These are phyloP conservation scores for Euphorbia pulcherrima DNA, from an alignment of 345 rosid species.

Conservation along the genomic window DNA sequence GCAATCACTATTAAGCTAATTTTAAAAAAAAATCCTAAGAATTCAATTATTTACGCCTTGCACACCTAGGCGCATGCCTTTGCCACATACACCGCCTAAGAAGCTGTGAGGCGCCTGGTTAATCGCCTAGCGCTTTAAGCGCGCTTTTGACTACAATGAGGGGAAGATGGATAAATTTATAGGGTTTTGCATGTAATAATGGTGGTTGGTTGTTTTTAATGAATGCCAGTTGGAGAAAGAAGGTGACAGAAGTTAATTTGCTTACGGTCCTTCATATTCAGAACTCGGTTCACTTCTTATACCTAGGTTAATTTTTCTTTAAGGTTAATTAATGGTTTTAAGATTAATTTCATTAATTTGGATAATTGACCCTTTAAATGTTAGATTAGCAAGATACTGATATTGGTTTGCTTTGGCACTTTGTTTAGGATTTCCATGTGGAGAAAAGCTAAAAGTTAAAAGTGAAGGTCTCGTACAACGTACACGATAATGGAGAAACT, in stretches of 20 bases:
- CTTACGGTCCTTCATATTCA: background rate
- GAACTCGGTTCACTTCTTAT: background rate
- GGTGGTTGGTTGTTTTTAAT: constrained; percentile 33
- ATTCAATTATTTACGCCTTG: no score
- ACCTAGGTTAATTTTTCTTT: no score
- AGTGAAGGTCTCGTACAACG: no score
- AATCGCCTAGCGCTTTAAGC: no score
- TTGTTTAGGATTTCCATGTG: background rate
- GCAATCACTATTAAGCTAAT: no score
- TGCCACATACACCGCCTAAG: no score
- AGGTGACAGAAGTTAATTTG: constrained; percentile 20
- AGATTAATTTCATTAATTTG: no score
- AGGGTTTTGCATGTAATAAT: constrained; percentile 25
- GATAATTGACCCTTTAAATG: background rate
- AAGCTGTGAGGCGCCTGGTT: no score
- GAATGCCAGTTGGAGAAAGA: constrained; percentile 31
- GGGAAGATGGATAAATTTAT: background rate
- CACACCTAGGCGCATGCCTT: no score
- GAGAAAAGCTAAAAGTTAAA: background rate
- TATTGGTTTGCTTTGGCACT: background rate
- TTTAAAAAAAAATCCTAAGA: no score
- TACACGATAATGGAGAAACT: background rate
- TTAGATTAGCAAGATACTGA: background rate
- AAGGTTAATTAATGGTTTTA: no score
- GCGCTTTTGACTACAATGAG: no score